Evolutionary conservation across 495 filamentous ascomycete species (phyloP), one percentile per base, ranked within the genome.

Genomic region (Hypoxylon crocopeplum): DNA sequence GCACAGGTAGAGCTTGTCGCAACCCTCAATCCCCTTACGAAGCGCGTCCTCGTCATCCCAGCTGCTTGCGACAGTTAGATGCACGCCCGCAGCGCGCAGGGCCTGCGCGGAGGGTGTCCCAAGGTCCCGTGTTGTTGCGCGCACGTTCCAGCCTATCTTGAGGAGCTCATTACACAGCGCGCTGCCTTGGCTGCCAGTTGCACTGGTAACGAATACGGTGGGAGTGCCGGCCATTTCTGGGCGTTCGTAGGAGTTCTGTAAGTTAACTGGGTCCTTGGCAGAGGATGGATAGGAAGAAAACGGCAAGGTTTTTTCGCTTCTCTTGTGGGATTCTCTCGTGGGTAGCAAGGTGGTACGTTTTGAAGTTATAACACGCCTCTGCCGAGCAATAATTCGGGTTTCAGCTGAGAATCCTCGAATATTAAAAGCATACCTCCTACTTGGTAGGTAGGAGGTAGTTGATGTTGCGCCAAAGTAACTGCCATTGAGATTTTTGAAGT

Each of bases 181-280:
- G n/a, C 70, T 66, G 13, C 78, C 78, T 64, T 81, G 78, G 37
- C 62, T 69, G 39, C 78, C 78, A 10, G 76, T 81, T 11, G 75
- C 78, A 44, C 76, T 72, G 55, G 69, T 70, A 40, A 77, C 67
- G 59, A 76, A 73, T 32, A 75, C 68, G 29, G 53, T 66, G 2
- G 30, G 17, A 4, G 8, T 33, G 7, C 7, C n/a, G 27, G 21
- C 11, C 17, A n/a, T 47, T n/a, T 20, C 6, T 16, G 11, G 17
- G 34, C 7, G 29, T 47, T 33, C 16, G 15, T 21, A 47, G 44
- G 40, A 24, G 6, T 44, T 20, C 1, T 29, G 6, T 27, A 4
- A 3, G 8, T 27, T 8, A 27, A 21, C 12, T 27, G 13, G 1
- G 21, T 27, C 40, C 15, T 29, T 2, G 40, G 21, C 8, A 6